Percentiles rank a stretch among this genome's conserved stretches.
Conservation (phyloP, 2,329 filamentous ascomycete species). For the Coniochaeta prunicola region DNA sequence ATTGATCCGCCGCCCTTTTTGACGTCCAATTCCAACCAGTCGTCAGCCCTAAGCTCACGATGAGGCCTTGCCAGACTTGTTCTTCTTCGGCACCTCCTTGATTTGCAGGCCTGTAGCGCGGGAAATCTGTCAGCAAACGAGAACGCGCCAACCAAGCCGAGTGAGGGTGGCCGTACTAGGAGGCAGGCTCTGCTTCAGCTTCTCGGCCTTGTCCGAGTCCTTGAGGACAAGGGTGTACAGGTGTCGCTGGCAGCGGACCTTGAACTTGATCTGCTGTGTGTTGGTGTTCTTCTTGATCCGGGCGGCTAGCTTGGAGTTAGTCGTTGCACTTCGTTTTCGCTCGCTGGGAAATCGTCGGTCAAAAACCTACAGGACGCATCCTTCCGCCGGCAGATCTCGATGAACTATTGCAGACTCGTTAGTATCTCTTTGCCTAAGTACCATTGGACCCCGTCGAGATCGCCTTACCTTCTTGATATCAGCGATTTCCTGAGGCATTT, state of each 20-base stretch:
- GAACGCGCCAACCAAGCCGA: not conserved
- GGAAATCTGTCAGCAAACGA: not conserved
- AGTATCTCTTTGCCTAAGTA: slow-evolving; percentile 6
- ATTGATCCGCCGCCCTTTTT: not conserved
- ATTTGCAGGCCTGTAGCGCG: slow-evolving; percentile 37
- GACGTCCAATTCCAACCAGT: not conserved
- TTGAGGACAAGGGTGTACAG: slow-evolving; percentile 98
- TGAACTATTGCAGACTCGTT: slow-evolving; percentile 61
- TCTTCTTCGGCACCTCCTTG: slow-evolving; percentile 44
- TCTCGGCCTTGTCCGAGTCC: slow-evolving; percentile 99
- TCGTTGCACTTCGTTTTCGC: slow-evolving; percentile 5
- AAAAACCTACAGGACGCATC: slow-evolving; percentile 90
- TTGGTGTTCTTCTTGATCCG: slow-evolving; percentile 95
- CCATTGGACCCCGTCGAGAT: not conserved
- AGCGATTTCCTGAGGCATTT: slow-evolving; percentile 95
- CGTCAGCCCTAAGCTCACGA: slow-evolving; percentile 20
- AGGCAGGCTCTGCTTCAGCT: slow-evolving; percentile 98
- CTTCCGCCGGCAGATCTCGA: slow-evolving; percentile 99
- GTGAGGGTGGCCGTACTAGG: slow-evolving; percentile 65
- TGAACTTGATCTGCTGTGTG: slow-evolving; percentile 97
- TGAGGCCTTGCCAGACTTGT: slow-evolving; percentile 15
- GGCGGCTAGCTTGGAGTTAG: slow-evolving; percentile 50
- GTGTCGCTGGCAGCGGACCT: slow-evolving; percentile 96
- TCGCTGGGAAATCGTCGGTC: slow-evolving; percentile 2
- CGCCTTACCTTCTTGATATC: slow-evolving; percentile 80